Percentiles rank a stretch among this genome's conserved stretches.
These are phyloP conservation scores for Aspergillus awamori DNA, from an alignment of 2,329 filamentous ascomycete species.

Conservation along the genomic window DNA sequence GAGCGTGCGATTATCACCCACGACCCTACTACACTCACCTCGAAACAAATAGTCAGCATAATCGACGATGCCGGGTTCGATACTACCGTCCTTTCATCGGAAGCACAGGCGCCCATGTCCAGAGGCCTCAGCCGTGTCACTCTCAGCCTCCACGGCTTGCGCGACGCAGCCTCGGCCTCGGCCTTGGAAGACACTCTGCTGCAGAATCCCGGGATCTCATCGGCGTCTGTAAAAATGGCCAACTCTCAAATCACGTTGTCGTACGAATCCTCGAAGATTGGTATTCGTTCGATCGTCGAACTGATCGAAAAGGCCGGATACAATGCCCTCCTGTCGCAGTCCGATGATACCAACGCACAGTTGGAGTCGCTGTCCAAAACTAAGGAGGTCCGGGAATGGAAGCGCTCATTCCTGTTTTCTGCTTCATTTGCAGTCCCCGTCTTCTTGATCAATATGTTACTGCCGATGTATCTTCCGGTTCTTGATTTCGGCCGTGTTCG, in stretches of 20 bases:
- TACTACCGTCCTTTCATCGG: constrained; percentile 77
- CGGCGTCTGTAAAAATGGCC: constrained; percentile 72
- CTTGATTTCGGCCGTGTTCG: constrained; percentile 75
- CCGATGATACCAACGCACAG: constrained; percentile 94
- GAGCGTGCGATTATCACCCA: constrained; percentile 89
- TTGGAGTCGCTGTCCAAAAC: constrained; percentile 95
- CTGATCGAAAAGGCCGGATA: constrained; percentile 78
- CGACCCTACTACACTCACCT: constrained; percentile 69
- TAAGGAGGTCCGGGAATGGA: constrained; percentile 93
- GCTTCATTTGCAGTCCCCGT: constrained; percentile 84
- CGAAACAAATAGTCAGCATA: constrained; percentile 75
- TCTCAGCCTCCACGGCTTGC: constrained; percentile 81
- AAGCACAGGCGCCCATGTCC: constrained; percentile 60
- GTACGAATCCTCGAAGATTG: constrained; percentile 71
- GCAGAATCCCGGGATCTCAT: constrained; percentile 69
- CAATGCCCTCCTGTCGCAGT: constrained; percentile 87
- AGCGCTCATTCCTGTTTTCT: constrained; percentile 75
- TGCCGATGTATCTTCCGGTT: constrained; percentile 79
- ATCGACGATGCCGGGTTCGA: constrained; percentile 92
- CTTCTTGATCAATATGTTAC: constrained; percentile 87
- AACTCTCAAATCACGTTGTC: constrained; percentile 73
- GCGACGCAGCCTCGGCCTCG: constrained; percentile 71
- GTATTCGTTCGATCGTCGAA: constrained; percentile 81
- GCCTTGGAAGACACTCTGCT: constrained; percentile 70
- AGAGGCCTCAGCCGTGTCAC: constrained; percentile 65